A percentile compares a stretch with the other conserved stretches of the same genome.
Evolutionary conservation across 108 stramenopile genomes (phyloP).

Genomic region (Mediolabrus comicus): DNA sequence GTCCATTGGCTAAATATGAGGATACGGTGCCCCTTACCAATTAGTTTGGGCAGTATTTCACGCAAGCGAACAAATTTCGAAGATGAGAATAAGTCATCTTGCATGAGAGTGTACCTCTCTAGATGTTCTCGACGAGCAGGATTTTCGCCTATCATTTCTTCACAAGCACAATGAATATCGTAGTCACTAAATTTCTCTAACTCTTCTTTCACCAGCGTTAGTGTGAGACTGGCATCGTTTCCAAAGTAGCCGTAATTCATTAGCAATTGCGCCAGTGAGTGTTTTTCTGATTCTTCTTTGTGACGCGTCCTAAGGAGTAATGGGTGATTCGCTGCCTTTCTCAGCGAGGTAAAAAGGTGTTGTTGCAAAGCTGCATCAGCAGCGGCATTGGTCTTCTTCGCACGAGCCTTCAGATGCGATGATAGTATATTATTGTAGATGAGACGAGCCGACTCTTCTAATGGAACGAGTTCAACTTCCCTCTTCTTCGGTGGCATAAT

Average conservation of each 20-base stretch:
- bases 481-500: constrained; percentile 73
- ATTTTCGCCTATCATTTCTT: constrained; percentile 72
- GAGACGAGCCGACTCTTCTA: constrained; percentile 25
- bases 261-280: constrained; percentile 52
- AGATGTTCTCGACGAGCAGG: constrained; percentile 45
- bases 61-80: constrained; percentile 73
- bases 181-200: constrained; percentile 84
- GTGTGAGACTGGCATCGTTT: constrained; percentile 65
- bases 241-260: constrained; percentile 79
- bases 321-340: constrained; percentile 97
- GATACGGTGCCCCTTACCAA: constrained; percentile 62
- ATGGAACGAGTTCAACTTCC: constrained; percentile 33
- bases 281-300: constrained; percentile 49
- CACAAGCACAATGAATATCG: constrained; percentile 75
- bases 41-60: constrained; percentile 49
- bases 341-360: constrained; percentile 92
- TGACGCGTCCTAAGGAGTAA: constrained; percentile 83
- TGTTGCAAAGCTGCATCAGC: constrained; percentile 52
- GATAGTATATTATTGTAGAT: constrained; percentile 40
- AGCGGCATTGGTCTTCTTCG: constrained; percentile 13
- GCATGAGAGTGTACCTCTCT: constrained; percentile 53
- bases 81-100: constrained; percentile 70
- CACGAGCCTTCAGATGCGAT: constrained; percentile 27
- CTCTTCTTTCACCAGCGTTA: constrained; percentile 73
- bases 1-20: constrained; percentile 92